Conservation (phyloP, 768 basidiomycete genomes). For the Dacryopinax spathularia region DNA sequence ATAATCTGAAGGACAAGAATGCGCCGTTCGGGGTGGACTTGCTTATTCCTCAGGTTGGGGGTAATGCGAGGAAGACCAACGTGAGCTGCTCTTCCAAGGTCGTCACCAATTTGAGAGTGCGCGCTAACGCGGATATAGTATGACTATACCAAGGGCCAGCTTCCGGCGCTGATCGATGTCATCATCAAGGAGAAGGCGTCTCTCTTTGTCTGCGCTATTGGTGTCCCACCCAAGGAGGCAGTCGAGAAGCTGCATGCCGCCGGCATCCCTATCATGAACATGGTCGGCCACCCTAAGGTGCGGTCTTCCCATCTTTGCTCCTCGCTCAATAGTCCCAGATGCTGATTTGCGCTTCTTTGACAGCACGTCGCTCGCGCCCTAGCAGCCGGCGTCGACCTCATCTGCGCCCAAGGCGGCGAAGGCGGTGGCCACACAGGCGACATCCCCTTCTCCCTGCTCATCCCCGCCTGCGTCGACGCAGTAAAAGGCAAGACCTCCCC, state of each 20-base stretch:
- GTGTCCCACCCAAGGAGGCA: constrained; percentile 65
- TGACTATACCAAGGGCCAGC: constrained; percentile 80
- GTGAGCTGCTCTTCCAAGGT: constrained; percentile 27
- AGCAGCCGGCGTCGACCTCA: constrained; percentile 74
- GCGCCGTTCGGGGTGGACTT: constrained; percentile 86
- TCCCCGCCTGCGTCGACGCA: constrained; percentile 79
- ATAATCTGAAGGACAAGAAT: constrained; percentile 53
- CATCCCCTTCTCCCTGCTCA: constrained; percentile 68
- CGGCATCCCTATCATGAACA: constrained; percentile 83
- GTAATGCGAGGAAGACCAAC: constrained; percentile 80
- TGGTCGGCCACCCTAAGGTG: constrained; percentile 91
- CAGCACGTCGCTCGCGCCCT: constrained; percentile 67
- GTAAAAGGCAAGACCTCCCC: constrained; percentile 64
- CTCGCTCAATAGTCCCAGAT: constrained; percentile 22
- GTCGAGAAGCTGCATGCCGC: constrained; percentile 74
- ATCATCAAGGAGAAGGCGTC: constrained; percentile 82
- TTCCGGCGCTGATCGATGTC: constrained; percentile 70
- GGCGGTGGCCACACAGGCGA: constrained; percentile 82
- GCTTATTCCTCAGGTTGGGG: constrained; percentile 74
- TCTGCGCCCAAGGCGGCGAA: constrained; percentile 89
- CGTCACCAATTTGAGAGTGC: constrained; percentile 8
- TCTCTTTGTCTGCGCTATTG: constrained; percentile 84
- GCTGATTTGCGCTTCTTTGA: constrained; percentile 13
- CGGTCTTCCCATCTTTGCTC: not conserved
- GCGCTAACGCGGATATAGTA: constrained; percentile 31